Conservation (phyloP, 176 grass and related monocot species). For the Oryza longistaminata region DNA sequence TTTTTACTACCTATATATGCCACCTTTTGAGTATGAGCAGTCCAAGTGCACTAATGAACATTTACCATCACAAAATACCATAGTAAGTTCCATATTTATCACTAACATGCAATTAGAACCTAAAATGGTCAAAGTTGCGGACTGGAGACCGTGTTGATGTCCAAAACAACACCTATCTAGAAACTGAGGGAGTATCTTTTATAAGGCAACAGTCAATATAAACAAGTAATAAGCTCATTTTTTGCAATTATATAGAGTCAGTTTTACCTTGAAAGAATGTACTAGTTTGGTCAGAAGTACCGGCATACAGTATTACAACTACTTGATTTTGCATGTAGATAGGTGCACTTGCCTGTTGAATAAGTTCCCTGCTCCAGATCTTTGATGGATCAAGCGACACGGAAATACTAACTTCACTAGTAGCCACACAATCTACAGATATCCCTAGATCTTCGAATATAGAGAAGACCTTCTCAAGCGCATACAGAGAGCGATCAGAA, state of each 20-base stretch:
- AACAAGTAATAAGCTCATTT: conserved; percentile 8
- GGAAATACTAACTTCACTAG: conserved; percentile 95
- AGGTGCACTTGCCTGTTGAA: conserved; percentile 66
- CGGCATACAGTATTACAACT: neutral
- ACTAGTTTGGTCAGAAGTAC: neutral
- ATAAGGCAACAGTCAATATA: neutral
- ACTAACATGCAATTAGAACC: neutral
- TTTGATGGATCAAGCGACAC: conserved; percentile 91
- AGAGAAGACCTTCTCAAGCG: conserved; percentile 67
- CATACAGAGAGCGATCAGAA: conserved; percentile 23
- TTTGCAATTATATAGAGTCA: neutral
- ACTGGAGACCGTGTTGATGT: neutral
- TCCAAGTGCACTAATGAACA: neutral
- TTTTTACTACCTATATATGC: too few relatives aligned
- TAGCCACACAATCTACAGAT: conserved; percentile 94
- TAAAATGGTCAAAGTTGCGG: neutral
- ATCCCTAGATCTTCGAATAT: conserved; percentile 96
- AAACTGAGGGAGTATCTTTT: neutral
- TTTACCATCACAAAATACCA: neutral
- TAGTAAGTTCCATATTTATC: neutral
- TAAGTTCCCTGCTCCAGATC: conserved; percentile 80
- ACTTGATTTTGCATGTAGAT: neutral
- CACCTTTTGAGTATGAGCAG: too few relatives aligned
- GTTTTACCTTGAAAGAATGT: neutral
- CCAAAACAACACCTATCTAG: neutral